Evolutionary conservation across 257 asterid species (phyloP), one percentile per base, ranked within the genome.

Genomic region (Gentiana straminea): DNA sequence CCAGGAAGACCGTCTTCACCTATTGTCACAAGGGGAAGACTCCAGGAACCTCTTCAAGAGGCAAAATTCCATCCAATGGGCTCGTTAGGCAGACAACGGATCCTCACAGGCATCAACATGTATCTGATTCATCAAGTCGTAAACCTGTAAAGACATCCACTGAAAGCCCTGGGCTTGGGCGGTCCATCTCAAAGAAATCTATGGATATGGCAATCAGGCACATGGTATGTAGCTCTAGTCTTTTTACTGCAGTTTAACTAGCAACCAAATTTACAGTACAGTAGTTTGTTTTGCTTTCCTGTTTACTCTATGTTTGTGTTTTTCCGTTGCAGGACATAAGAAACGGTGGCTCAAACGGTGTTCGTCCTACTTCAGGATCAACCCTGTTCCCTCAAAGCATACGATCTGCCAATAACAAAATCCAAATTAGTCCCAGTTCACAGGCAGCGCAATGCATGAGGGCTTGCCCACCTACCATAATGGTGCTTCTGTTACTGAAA

Each of bases 351-450:
- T 64, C 72, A 72, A 77, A 70, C 62, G 81, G 92, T 43, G 41
- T 50, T 66, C 96, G 98, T 41, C 74, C 89, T 33, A 51, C 76
- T 60, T 71, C 96, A 5, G 91, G 94, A 60, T 81, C 97, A 63
- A 92, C 82, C 64, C 76, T 85, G 11, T 92, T 85, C 65, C 99
- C 99, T 13, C 99, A 88, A 58, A 92, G 99, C 80, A 84, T 92
- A 68, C 84, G 99, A 69, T 79, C 94, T 57, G 45, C 65, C 69
- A 83, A 61, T 75, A 78, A 61, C 66, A 92, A 78, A 70, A 68
- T 54, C 52, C 95, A 80, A 52, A 65, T 75, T 37, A 62, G 65
- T 52, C 73, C 64, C 43, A n/a, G 66, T 33, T 63, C 39, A 59
- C 46, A 5, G 69, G 79, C 64, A 72, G 75, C 58, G 67, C 94